Evolutionary conservation across 2,329 filamentous ascomycete genomes (phyloP), one percentile per base, ranked within the genome.

Genomic region (Stemphylium vesicarium): DNA sequence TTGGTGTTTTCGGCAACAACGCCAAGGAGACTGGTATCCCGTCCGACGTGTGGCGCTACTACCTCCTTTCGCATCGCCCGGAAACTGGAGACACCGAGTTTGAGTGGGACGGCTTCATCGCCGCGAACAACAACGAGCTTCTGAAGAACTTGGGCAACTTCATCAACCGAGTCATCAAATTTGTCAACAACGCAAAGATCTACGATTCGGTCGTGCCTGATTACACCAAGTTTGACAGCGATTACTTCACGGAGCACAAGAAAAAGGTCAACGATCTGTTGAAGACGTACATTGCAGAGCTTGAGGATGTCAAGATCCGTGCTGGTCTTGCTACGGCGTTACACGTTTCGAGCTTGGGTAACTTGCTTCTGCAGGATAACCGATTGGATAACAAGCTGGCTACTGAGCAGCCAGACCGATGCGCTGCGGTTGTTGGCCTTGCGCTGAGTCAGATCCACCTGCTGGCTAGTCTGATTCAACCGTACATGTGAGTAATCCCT

Each of bases 21-120:
- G 93, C 91, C 41, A 89, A 90, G 77, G 88, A 96, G 50, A 96
- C 92, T 8, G 92, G 92, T 16, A 84, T 97, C 15, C 85, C 89
- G 13, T 82, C 92, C 0, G 91, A 94, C 59, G 91, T 97, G n/a
- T 97, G 92, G 91, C 84, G 93, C 63, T 96, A 94, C 78, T 96
- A 95, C 79, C 85, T 97, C 18, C 82, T 96, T 33, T 89, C 92
- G 39, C 88, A 90, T 74, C 86, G 93, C 52, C 93, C 93, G 0
- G 93, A 97, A 76, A 89, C 88, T 10, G 85, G 89, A 46, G 93
- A 97, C 72, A 89, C 91, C 0, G 90, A 96, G 71, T 96, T 96
- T 74, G 89, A 94, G 73, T 96, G 92, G 92, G 85, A 85, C 53
- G 84, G 88, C 40, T 96, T 96, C 77, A 89, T 95, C 59, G 84